These are phyloP conservation scores for Puya raimondii DNA, from an alignment of 176 grass and related monocot genomes.

Conservation along the genomic window DNA sequence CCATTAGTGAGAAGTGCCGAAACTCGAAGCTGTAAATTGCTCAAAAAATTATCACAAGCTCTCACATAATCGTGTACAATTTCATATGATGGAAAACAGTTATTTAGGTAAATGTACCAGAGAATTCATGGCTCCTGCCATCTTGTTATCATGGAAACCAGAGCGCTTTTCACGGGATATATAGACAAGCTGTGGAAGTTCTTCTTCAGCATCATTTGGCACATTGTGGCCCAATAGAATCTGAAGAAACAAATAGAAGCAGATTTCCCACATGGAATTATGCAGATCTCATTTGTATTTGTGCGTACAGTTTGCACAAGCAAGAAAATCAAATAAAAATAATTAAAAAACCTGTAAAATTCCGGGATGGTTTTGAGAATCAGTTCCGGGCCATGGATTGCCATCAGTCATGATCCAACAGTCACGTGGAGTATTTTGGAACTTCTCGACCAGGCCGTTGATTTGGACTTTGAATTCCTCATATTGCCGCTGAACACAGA, in stretches of 20 bases:
- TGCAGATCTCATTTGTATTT: neutral
- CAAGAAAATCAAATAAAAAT: neutral
- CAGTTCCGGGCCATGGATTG: neutral
- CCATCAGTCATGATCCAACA: neutral
- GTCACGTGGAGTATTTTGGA: neutral
- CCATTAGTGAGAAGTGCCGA: constrained; percentile 55
- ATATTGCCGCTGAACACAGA: constrained; percentile 1
- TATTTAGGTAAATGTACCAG: neutral
- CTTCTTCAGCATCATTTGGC: neutral
- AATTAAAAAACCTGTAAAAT: neutral
- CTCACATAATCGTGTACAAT: neutral
- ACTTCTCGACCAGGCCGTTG: neutral
- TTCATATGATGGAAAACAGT: neutral
- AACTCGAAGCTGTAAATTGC: constrained; percentile 35
- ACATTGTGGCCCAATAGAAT: neutral
- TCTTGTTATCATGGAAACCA: neutral
- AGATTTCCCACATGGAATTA: neutral
- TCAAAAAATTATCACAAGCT: neutral
- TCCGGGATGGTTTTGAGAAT: neutral
- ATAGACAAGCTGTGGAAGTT: constrained; percentile 1
- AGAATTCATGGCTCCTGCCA: constrained; percentile 2
- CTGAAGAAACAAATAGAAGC: neutral
- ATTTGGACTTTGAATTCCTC: constrained; percentile 2
- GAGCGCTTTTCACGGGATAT: neutral
- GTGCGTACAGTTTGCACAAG: neutral